Percentiles rank a stretch among this genome's conserved stretches.
phyloP scores from a whole-genome alignment of 345 rosid genomes.

The Citrus sinensis region DVS_A1.0 CM039163.1:4596501-4597000 shows the following conservation, averaged over 20 bases:
- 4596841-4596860: constrained; percentile 86
- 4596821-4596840: constrained; percentile 71
- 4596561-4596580: constrained; percentile 92
- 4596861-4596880: constrained; percentile 72
- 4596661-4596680: constrained; percentile 90
- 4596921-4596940: constrained; percentile 73
- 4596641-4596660: constrained; percentile 95
- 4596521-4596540: constrained; percentile 30
- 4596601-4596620: constrained; percentile 58
- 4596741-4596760: constrained; percentile 64
- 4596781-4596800: constrained; percentile 62
- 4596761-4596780: constrained; percentile 59
- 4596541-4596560: constrained; percentile 41
- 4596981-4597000: background rate
- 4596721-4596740: constrained; percentile 41
- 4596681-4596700: constrained; percentile 70
- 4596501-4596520: constrained; percentile 28
- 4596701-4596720: constrained; percentile 68
- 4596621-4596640: constrained; percentile 91
- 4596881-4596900: constrained; percentile 61
- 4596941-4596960: constrained; percentile 73
- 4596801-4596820: constrained; percentile 78
- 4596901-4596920: constrained; percentile 67
- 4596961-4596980: constrained; percentile 88
- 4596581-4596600: constrained; percentile 69